Conservation (phyloP, 2,329 filamentous ascomycete genomes). For the Penicillium sp. region DNA sequence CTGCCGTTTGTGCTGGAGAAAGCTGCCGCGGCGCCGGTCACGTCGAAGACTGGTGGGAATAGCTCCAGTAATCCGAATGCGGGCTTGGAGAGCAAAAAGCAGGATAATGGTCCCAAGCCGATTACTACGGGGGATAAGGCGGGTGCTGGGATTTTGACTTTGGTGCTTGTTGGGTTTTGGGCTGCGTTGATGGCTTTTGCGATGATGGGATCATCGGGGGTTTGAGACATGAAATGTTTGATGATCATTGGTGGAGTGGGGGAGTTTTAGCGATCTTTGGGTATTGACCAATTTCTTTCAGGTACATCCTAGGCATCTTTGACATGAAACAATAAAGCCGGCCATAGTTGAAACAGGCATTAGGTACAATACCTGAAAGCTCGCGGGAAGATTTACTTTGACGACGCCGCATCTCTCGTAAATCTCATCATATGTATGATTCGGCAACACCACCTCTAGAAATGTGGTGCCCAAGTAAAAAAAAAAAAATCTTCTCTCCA, state of each 20-base stretch:
- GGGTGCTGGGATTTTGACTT: conserved; percentile 48
- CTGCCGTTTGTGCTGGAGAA: conserved; percentile 58
- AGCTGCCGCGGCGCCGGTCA: conserved; percentile 41
- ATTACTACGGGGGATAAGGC: conserved; percentile 45
- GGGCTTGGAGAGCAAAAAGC: conserved; percentile 28
- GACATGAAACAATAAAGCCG: not conserved
- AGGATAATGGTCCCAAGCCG: conserved; percentile 13
- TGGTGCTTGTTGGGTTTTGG: conserved; percentile 38
- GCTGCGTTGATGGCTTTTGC: conserved; percentile 41
- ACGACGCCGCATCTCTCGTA: not conserved
- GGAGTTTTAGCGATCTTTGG: not conserved
- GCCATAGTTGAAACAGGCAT: not conserved
- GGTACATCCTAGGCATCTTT: not conserved
- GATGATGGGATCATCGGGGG: conserved; percentile 31
- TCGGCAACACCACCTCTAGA: not conserved
- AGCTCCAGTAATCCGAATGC: conserved; percentile 48
- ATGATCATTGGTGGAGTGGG: not conserved
- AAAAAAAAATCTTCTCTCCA: too few relatives aligned
- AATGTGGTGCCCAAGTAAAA: not conserved
- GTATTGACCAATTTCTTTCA: not conserved
- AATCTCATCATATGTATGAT: conserved; percentile 1
- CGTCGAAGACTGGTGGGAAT: conserved; percentile 61
- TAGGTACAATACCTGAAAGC: not conserved
- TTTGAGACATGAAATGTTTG: not conserved
- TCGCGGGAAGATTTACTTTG: not conserved